Conservation (phyloP, 768 basidiomycete species). For the Naganishia randhawae region DNA sequence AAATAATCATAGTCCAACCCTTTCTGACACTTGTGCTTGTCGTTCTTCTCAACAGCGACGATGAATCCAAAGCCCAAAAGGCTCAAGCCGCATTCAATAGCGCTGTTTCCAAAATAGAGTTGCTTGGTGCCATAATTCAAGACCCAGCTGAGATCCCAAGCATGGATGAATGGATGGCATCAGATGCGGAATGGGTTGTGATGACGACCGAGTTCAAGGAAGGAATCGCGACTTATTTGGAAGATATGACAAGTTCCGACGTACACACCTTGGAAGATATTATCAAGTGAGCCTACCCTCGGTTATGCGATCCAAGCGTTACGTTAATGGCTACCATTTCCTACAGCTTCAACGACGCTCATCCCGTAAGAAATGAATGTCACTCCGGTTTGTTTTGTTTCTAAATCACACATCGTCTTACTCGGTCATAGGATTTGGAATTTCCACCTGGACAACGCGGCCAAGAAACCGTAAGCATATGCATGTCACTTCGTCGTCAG, state of each 20-base stretch:
- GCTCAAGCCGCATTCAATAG: background rate
- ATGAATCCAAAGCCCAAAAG: background rate
- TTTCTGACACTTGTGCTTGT: too few relatives aligned
- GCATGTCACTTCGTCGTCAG: background rate
- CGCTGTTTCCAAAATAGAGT: background rate
- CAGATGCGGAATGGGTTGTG: background rate
- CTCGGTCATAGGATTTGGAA: background rate
- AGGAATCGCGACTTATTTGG: slow-evolving; percentile 12
- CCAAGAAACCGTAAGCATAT: background rate
- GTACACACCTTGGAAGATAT: slow-evolving; percentile 21
- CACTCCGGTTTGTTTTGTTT: background rate
- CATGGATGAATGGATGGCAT: background rate
- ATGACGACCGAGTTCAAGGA: slow-evolving; percentile 23
- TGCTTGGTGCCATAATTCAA: background rate
- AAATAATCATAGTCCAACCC: background rate
- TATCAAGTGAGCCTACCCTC: slow-evolving; percentile 4
- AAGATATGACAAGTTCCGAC: background rate
- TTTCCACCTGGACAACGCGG: slow-evolving; percentile 8
- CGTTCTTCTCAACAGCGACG: background rate
- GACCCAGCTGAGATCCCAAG: background rate
- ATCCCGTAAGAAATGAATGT: background rate
- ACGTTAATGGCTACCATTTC: background rate
- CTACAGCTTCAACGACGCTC: slow-evolving; percentile 4
- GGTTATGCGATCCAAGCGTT: background rate
- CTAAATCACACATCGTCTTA: background rate